Conservation (phyloP, 2,329 filamentous ascomycete species). For the Trichoderma asperellum region DNA sequence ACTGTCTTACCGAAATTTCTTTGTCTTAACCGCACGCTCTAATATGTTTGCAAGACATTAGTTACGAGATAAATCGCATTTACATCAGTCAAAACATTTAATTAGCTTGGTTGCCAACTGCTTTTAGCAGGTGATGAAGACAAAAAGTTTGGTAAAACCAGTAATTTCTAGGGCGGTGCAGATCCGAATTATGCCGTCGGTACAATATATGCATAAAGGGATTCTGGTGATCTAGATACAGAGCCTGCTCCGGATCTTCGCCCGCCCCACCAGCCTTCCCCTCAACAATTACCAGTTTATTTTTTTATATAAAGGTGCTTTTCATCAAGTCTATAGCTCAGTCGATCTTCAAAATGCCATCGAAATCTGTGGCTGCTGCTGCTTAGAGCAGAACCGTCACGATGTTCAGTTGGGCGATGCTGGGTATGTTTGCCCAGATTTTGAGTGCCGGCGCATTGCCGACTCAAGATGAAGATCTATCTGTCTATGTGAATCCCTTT, state of each 20-base stretch:
- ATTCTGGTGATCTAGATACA: neutral
- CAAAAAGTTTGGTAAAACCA: neutral
- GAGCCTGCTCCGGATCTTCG: conserved; percentile 7
- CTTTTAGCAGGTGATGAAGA: neutral
- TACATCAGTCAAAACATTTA: neutral
- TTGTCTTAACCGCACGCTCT: neutral
- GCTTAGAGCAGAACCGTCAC: neutral
- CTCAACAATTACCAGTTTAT: neutral
- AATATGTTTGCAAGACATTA: too few species aligned
- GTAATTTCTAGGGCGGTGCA: neutral
- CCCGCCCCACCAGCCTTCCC: neutral
- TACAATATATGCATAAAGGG: neutral
- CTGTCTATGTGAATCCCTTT: conserved; percentile 51
- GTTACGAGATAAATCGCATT: neutral
- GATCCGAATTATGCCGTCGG: conserved; percentile 10
- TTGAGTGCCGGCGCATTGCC: neutral
- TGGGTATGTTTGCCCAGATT: neutral
- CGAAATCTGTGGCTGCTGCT: neutral
- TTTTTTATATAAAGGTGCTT: neutral
- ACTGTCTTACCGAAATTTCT: neutral
- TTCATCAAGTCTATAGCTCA: neutral
- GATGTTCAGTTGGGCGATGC: neutral
- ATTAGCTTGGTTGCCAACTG: fast-evolving
- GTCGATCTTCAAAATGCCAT: neutral
- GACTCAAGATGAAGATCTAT: neutral